Evolutionary conservation across 768 basidiomycete genomes (phyloP), one percentile per base, ranked within the genome.

Genomic region (Lepiota brunneoincarnata): DNA sequence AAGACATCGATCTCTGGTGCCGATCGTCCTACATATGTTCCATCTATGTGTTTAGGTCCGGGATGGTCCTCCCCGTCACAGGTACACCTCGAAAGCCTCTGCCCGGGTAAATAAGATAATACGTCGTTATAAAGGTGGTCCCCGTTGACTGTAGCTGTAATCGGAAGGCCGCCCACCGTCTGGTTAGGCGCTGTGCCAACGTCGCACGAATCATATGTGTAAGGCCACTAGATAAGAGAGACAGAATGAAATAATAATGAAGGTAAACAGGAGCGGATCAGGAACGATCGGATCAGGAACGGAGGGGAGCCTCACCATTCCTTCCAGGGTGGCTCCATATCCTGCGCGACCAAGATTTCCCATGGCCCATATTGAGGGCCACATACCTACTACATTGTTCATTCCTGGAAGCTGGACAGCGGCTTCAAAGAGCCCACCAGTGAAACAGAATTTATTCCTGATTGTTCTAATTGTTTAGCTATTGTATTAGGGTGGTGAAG

Each of bases 1-100:
- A 94, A 83, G 39, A 94, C 68, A 67, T 94, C 93, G 56, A 93
- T 93, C 67, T 94, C 92, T 2, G 92, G 92, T 21, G 92, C 88
- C 20, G 86, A 70, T 24, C 93, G 76, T 2, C 91, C 93, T 1
- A 87, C 83, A 67, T 81, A 92, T 0, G 82, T 77, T 7, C 89
- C 88, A 66, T 91, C 86, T 0, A 74, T 54, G 45, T 84, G 80
- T 39, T 78, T 76, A 4, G 91, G 91, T 1, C 91, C 91, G 26
- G 92, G 92, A 64, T 93, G 91, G 23, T 79, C 75, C 58, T 92
- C 90, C 15, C 82, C 82, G 0, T 75, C 64, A 65, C 93, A 94
- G 0, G 93, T 93, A 67, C 93, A 94, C 12, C 84, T 73, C 15
- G 86, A 87, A n/a, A 93, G 70, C 46, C 82, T 77, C 63, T 93